Evolutionary conservation across 768 basidiomycete species (phyloP).

Genomic region (Termitomyces sp.): DNA sequence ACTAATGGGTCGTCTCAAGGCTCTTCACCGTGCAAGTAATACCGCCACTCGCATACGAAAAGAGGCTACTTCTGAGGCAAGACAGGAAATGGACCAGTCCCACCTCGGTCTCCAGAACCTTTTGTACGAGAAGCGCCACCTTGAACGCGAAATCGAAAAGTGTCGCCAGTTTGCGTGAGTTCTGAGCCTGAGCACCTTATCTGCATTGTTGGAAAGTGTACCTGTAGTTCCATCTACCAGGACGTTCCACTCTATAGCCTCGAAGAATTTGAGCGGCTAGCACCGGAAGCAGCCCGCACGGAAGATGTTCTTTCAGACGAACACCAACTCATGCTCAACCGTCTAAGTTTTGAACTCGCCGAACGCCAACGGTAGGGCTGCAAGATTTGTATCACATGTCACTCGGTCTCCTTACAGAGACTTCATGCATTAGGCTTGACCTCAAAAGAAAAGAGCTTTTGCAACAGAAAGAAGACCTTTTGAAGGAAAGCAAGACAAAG

Average conservation of each 20-base stretch:
- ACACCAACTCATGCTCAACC: conserved; percentile 84
- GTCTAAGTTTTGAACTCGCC: conserved; percentile 79
- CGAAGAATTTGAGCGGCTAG: conserved; percentile 63
- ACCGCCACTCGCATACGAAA: conserved; percentile 59
- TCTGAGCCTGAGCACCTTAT: not conserved
- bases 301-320: conserved; percentile 58
- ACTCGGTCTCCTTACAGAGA: not conserved
- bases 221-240: conserved; percentile 76
- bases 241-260: conserved; percentile 72
- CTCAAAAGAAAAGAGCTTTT: conserved; percentile 62
- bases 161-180: conserved; percentile 89
- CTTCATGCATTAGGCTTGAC: conserved; percentile 51
- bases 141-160: conserved; percentile 89
- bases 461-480: conserved; percentile 68
- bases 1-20: conserved; percentile 75
- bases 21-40: conserved; percentile 71
- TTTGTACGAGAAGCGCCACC: conserved; percentile 83
- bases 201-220: not conserved
- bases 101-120: conserved; percentile 84
- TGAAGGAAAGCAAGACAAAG: conserved; percentile 78
- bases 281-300: conserved; percentile 62
- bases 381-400: conserved; percentile 9
- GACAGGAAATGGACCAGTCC: conserved; percentile 88
- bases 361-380: conserved; percentile 75
- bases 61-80: conserved; percentile 70